A percentile compares a stretch with the other conserved stretches of the same genome.
These are phyloP conservation scores for Lactarius sanguifluus DNA, from an alignment of 768 basidiomycete species.

Conservation along the genomic window DNA sequence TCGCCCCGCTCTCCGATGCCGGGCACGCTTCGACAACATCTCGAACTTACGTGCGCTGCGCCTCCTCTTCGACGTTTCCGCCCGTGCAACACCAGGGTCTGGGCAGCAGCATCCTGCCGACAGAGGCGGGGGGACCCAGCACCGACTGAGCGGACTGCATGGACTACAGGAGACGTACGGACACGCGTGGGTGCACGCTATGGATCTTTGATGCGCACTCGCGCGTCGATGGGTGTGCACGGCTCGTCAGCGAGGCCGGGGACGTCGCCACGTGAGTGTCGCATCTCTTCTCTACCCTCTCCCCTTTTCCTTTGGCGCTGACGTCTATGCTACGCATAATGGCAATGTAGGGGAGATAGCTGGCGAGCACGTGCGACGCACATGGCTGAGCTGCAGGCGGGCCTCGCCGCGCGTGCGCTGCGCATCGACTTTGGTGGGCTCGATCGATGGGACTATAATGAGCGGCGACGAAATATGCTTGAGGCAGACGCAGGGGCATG, in stretches of 20 bases:
- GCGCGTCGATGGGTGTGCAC: slow-evolving; percentile 62
- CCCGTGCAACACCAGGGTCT: slow-evolving; percentile 41
- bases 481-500: slow-evolving; percentile 42
- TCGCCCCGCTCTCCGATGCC: slow-evolving; percentile 53
- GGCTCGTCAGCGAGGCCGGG: slow-evolving; percentile 57
- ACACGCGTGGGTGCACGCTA: slow-evolving; percentile 50
- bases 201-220: slow-evolving; percentile 77
- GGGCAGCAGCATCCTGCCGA: slow-evolving; percentile 40
- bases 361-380: slow-evolving; percentile 74
- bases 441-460: slow-evolving; percentile 68
- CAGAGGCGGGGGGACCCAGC: slow-evolving; percentile 42
- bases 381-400: slow-evolving; percentile 71
- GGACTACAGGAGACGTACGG: slow-evolving; percentile 74
- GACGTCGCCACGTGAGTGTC: slow-evolving; percentile 66
- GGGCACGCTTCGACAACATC: slow-evolving; percentile 43
- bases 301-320: not conserved
- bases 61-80: slow-evolving; percentile 68
- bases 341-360: slow-evolving; percentile 62
- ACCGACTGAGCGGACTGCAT: slow-evolving; percentile 58
- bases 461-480: slow-evolving; percentile 62
- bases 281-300: not conserved
- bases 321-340: not conserved
- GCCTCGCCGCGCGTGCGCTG: slow-evolving; percentile 57
- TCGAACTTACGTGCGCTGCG: slow-evolving; percentile 69
- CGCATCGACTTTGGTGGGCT: slow-evolving; percentile 74